phyloP scores from a whole-genome alignment of 331 rosid genomes.

The Acacia pycnantha region DNA sequence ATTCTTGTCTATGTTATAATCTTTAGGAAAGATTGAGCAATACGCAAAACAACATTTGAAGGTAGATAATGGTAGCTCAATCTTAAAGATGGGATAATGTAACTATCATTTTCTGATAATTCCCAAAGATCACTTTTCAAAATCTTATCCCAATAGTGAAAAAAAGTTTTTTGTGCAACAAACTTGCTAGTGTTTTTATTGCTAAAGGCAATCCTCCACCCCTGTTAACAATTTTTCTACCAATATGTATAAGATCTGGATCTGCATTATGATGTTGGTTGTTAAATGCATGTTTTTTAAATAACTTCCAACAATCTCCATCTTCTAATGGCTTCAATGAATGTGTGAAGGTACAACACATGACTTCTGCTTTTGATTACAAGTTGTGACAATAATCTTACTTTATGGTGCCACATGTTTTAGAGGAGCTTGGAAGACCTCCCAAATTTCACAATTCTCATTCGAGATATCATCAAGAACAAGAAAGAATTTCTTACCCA shows the following conservation, averaged over 20 bases:
- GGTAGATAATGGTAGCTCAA: not conserved
- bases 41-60: not conserved
- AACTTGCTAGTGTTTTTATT: not conserved
- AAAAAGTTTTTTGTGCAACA: not conserved
- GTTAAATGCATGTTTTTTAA: not conserved
- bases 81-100: not conserved
- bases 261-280: not conserved
- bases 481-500: not conserved
- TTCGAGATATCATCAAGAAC: slow-evolving; percentile 13
- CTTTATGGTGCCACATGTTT: not conserved
- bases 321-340: not conserved
- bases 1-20: not conserved
- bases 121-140: not conserved
- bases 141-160: not conserved
- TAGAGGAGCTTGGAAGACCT: not conserved
- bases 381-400: not conserved
- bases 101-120: not conserved
- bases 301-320: not conserved
- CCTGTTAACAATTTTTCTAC: not conserved
- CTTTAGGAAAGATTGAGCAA: slow-evolving; percentile 11
- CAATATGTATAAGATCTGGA: not conserved
- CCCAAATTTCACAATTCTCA: not conserved
- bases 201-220: not conserved
- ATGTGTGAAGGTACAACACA: not conserved
- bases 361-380: not conserved